Evolutionary conservation across 805 yeast genomes (phyloP).

Genomic region (Yamadazyma endophytica): DNA sequence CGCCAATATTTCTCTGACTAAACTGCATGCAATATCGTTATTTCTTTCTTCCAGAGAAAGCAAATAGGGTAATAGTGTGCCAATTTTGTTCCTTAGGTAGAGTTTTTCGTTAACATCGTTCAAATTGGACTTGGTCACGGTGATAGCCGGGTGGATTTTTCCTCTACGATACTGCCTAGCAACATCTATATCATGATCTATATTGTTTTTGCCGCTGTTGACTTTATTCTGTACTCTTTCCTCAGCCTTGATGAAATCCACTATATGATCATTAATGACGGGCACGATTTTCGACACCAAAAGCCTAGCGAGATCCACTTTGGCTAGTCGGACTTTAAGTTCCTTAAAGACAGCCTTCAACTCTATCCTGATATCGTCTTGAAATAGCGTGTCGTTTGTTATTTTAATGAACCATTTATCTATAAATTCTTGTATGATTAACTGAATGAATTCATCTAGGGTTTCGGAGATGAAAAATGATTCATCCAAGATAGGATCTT

Average conservation of each 20-base stretch:
- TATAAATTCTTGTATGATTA: conserved; percentile 51
- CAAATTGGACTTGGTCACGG: conserved; percentile 19
- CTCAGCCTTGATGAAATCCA: conserved; percentile 43
- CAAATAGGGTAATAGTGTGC: conserved; percentile 44
- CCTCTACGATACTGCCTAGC: conserved; percentile 47
- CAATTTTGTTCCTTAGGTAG: conserved; percentile 44
- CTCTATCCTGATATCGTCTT: conserved; percentile 40
- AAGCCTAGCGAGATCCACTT: conserved; percentile 52
- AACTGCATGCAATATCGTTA: conserved; percentile 44
- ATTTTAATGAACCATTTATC: conserved; percentile 53
- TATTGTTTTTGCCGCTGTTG: conserved; percentile 12
- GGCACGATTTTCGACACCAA: conserved; percentile 61
- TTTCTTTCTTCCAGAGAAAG: conserved; percentile 43
- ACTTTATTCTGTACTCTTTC: conserved; percentile 25
- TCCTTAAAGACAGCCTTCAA: conserved; percentile 37
- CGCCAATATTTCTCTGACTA: conserved; percentile 62
- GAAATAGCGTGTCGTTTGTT: conserved; percentile 25
- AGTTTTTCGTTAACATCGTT: conserved; percentile 39
- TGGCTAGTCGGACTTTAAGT: conserved; percentile 38
- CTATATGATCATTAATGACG: conserved; percentile 59
- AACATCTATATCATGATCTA: conserved; percentile 36
- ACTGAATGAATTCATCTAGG: conserved; percentile 45
- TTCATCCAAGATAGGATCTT: conserved; percentile 36
- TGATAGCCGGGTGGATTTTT: conserved; percentile 56
- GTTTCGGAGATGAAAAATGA: conserved; percentile 52